A percentile compares a stretch with the other conserved stretches of the same genome.
phyloP scores from a whole-genome alignment of 176 grass and related monocot genomes.

The Phyllostachys edulis region DNA sequence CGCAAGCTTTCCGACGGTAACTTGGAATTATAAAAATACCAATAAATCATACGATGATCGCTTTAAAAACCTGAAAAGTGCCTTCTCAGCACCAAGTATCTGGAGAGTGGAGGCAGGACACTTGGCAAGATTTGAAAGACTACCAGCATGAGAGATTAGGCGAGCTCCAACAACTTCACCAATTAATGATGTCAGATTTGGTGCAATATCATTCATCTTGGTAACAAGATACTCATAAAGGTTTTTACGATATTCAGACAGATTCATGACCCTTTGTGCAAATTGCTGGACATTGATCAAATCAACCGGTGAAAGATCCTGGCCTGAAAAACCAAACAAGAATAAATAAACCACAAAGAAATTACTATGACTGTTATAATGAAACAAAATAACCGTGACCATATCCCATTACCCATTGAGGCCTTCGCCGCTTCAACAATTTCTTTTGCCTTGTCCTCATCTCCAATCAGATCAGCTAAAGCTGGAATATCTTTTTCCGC shows the following conservation, averaged over 20 bases:
- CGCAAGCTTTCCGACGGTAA: neutral
- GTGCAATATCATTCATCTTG: slow-evolving; percentile 97
- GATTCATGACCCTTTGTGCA: slow-evolving; percentile 80
- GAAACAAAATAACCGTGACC: neutral
- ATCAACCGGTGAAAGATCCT: slow-evolving; percentile 79
- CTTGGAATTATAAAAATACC: neutral
- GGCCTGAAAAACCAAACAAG: slow-evolving; percentile 55
- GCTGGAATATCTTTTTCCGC: slow-evolving; percentile 56
- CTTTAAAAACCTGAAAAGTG: slow-evolving; percentile 77
- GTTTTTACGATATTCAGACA: slow-evolving; percentile 88
- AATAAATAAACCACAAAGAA: neutral
- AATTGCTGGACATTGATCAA: slow-evolving; percentile 90
- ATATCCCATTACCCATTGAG: slow-evolving; percentile 67
- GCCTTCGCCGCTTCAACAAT: slow-evolving; percentile 93
- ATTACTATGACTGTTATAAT: neutral
- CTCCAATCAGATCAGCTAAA: slow-evolving; percentile 69
- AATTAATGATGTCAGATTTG: slow-evolving; percentile 81
- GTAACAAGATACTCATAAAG: slow-evolving; percentile 97
- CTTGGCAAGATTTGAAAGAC: slow-evolving; percentile 98
- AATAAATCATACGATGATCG: neutral
- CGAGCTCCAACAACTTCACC: slow-evolving; percentile 92
- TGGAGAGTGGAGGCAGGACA: slow-evolving; percentile 87
- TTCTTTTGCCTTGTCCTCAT: slow-evolving; percentile 90
- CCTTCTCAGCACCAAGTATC: slow-evolving; percentile 98
- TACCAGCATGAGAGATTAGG: slow-evolving; percentile 94